Evolutionary conservation across 2,329 filamentous ascomycete genomes (phyloP), one percentile per base, ranked within the genome.

Genomic region (Leptographium flavum): DNA sequence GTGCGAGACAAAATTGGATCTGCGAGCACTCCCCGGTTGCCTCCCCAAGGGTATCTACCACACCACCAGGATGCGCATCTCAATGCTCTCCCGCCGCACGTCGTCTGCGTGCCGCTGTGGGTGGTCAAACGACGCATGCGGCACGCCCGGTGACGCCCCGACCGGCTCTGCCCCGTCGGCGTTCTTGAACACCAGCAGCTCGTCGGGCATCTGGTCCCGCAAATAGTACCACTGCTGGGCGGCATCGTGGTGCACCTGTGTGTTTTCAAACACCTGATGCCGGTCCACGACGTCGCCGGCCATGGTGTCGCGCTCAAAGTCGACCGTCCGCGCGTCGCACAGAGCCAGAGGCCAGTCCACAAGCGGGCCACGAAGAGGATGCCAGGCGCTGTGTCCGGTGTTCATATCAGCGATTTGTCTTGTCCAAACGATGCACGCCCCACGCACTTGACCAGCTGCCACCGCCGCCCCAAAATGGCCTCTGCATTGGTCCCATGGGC

Each of bases 401-500:
- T n/a, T n/a, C 9, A 27, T n/a, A n/a, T n/a, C n/a, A n/a, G n/a
- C n/a, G n/a, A n/a, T n/a, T n/a, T n/a, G n/a, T n/a, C n/a, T n/a
- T n/a, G n/a, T n/a, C n/a, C n/a, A n/a, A n/a, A n/a, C n/a, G n/a
- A n/a, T n/a, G n/a, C n/a, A n/a, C n/a, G n/a, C n/a, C n/a, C n/a
- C n/a, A 47, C 48, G 7, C 32, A 49, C 48, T 50, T 50, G 5
- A 50, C 48, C 2, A 50, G 30, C 42, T 50, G 48, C 46, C 48
- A 50, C 8, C 46, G 23, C 3, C 38, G 41, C 0, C 25, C 15
- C 19, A 50, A 21, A 2, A 48, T 31, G 1, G 41, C 40, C 0
- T 47, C 43, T 4, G 48, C 48, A 1, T 41, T 40, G 2, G 39
- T 40, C n/a, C 45, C 45, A 14, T 47, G 48, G 2, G 68, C 74